Evolutionary conservation across 805 yeast genomes (phyloP), one percentile per base, ranked within the genome.

Genomic region (Isabelozyma pseudorhagii): DNA sequence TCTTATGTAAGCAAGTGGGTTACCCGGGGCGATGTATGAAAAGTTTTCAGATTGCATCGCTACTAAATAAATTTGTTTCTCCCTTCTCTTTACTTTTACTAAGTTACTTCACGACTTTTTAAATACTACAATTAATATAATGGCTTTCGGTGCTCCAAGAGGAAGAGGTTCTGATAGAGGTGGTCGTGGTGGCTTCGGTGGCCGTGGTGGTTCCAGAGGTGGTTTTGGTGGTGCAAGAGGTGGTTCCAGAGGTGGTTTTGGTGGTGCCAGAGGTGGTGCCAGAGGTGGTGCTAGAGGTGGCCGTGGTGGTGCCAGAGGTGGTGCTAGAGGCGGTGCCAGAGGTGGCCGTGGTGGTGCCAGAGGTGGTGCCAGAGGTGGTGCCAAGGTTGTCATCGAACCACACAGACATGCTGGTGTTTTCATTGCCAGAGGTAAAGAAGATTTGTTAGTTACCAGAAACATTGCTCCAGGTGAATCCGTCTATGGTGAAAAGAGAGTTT

Each of bases 401-500:
- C 99, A 94, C 77, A 88, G 97, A 79, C 98, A 94, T 71, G 96
- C 92, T 48, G 99, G 96, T 84, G 97, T 94, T 60, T 94, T 84
- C 85, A 93, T 94, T 75, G 99, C 98, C 72, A 90, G 98, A 80
- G 99, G 99, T 74, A 94, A 94, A 77, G 99, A 94, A 80, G 99
- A 94, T 83, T 82, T 94, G 70, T 82, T 94, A 66, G 97, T 94
- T 56, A 94, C 99, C 66, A 93, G 88, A 80, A 94, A 94, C 81
- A 76, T 87, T 69, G 96, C 97, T 44, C 98, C 99, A 66, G 99
- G 99, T 74, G 99, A 93, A 75, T 83, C 94, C 50, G 99, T 94
- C 49, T 94, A 94, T 78, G 98, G 98, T 67, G 99, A 94, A 79
- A 94, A 94, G 84, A 85, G 98, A 80, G 81, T 94, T 56, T 75